Evolutionary conservation across 164 flowering plant species (phyloP).

Genomic region (Aristolochia fimbriata): DNA sequence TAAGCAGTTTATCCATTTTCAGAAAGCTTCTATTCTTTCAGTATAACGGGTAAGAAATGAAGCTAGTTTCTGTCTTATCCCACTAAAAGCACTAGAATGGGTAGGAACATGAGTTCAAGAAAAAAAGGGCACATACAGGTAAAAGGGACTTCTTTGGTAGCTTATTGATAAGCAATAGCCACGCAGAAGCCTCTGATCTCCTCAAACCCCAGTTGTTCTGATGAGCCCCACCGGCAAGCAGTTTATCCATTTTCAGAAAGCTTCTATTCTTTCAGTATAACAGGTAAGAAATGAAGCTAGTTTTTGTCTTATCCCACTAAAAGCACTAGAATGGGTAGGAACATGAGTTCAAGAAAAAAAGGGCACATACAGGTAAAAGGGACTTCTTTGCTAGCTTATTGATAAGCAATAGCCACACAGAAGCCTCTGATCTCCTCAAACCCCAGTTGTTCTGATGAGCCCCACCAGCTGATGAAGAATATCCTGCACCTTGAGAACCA

Average conservation of each 20-base stretch:
- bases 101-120: too few relatives aligned
- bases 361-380: conserved; percentile 68
- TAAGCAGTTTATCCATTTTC: too few relatives aligned
- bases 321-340: too few relatives aligned
- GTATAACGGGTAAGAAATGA: too few relatives aligned
- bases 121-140: conserved; percentile 51
- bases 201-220: conserved; percentile 53
- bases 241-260: too few relatives aligned
- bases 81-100: too few relatives aligned
- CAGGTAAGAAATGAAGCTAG: too few relatives aligned
- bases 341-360: background rate
- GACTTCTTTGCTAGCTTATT: conserved; percentile 74
- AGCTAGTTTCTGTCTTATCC: too few relatives aligned
- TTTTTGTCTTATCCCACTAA: too few relatives aligned
- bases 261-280: too few relatives aligned
- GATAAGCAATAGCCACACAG: conserved; percentile 69
- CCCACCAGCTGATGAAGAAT: conserved; percentile 30
- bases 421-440: conserved; percentile 64
- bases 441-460: conserved; percentile 49
- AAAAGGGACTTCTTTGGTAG: conserved; percentile 68
- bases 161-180: conserved; percentile 74
- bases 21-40: too few relatives aligned
- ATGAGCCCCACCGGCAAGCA: conserved; percentile 20
- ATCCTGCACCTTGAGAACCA: conserved; percentile 35
- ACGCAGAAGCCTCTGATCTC: conserved; percentile 70